A percentile compares a stretch with the other conserved stretches of the same genome.
These are phyloP conservation scores for Talaromyces sp. DNA, from an alignment of 2,329 filamentous ascomycete species.

Conservation along the genomic window DNA sequence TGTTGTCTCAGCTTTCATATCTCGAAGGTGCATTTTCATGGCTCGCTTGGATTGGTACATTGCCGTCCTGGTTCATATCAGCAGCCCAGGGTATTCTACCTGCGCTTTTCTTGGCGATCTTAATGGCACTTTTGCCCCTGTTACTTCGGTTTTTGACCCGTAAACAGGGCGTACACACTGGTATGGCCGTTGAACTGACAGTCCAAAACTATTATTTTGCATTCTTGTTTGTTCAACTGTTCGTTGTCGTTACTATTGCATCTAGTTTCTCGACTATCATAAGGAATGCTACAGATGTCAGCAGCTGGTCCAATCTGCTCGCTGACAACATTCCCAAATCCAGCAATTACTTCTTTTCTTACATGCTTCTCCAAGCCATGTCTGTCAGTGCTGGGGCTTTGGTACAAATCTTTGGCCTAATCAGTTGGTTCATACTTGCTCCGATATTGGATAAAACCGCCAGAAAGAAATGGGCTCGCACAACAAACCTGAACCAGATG, in stretches of 20 bases:
- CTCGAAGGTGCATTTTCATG: conserved; percentile 68
- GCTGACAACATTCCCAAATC: conserved; percentile 80
- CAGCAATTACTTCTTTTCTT: conserved; percentile 97
- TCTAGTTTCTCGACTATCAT: conserved; percentile 71
- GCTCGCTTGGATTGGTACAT: conserved; percentile 68
- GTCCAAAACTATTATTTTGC: conserved; percentile 92
- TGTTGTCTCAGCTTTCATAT: conserved; percentile 74
- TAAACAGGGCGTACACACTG: conserved; percentile 80
- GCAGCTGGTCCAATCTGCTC: conserved; percentile 71
- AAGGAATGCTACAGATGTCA: conserved; percentile 64
- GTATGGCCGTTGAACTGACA: conserved; percentile 74
- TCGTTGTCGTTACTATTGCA: conserved; percentile 87
- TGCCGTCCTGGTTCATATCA: conserved; percentile 64
- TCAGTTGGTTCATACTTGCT: conserved; percentile 80
- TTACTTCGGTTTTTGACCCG: conserved; percentile 73
- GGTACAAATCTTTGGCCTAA: conserved; percentile 76
- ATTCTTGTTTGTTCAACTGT: conserved; percentile 93
- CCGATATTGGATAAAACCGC: conserved; percentile 81
- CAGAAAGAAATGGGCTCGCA: conserved; percentile 79
- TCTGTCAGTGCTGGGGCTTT: conserved; percentile 88
- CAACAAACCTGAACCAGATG: conserved; percentile 75
- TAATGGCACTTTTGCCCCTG: conserved; percentile 80
- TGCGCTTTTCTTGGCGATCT: conserved; percentile 71
- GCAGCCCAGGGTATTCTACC: conserved; percentile 86
- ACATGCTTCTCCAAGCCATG: conserved; percentile 93